Evolutionary conservation across 331 rosid genomes (phyloP).

Genomic region (Rhamnella rubrinervis): DNA sequence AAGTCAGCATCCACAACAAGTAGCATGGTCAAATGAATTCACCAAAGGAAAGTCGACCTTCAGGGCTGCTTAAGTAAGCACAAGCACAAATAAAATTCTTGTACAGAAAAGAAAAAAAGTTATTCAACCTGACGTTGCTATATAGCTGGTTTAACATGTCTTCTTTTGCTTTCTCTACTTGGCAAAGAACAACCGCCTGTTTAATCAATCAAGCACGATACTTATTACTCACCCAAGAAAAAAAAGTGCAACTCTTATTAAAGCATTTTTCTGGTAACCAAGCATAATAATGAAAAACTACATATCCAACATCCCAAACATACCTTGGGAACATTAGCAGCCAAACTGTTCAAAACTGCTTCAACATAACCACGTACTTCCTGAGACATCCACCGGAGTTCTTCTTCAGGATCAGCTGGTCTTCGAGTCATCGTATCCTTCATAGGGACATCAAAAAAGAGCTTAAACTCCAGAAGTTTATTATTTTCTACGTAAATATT

Average conservation of each 20-base stretch:
- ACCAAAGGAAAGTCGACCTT: neutral
- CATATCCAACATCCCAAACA: constrained; percentile 23
- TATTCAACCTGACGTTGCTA: constrained; percentile 80
- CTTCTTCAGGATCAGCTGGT: constrained; percentile 99
- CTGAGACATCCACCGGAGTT: constrained; percentile 99
- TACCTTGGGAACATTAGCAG: constrained; percentile 97
- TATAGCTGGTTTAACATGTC: constrained; percentile 96
- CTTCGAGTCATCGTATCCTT: constrained; percentile 92
- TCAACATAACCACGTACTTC: constrained; percentile 99
- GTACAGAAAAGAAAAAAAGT: constrained; percentile 1
- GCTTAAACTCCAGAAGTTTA: neutral
- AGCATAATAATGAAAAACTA: neutral
- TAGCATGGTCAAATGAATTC: no score
- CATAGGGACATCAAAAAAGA: neutral
- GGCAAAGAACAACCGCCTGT: constrained; percentile 99
- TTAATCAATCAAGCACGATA: constrained; percentile 27
- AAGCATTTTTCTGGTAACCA: neutral
- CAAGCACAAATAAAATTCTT: neutral
- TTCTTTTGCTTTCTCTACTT: constrained; percentile 98
- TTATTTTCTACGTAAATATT: neutral
- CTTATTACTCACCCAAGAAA: no score
- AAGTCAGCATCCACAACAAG: no score
- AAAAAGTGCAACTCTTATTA: neutral
- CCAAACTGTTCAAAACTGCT: constrained; percentile 99
- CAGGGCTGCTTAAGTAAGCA: neutral